Evolutionary conservation across 2,329 filamentous ascomycete genomes (phyloP).

Genomic region (Diaporthe amygdali): DNA sequence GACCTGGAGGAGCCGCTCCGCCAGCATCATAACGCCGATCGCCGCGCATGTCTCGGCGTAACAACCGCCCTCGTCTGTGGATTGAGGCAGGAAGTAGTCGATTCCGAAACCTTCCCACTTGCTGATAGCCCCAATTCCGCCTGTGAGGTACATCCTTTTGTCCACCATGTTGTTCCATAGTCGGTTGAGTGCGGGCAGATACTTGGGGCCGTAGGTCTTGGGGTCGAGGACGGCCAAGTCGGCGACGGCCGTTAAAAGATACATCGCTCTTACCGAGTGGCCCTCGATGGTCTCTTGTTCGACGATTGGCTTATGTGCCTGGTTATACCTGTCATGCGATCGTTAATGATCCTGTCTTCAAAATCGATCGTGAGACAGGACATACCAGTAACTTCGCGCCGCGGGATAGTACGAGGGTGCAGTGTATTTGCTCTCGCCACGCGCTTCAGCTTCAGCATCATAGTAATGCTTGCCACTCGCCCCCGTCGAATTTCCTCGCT

Average conservation of each 20-base stretch:
- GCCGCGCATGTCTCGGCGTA: slow-evolving; percentile 66
- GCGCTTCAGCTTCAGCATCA: slow-evolving; percentile 53
- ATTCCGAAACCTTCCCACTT: slow-evolving; percentile 66
- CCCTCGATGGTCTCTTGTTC: slow-evolving; percentile 61
- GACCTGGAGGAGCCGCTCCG: slow-evolving; percentile 58
- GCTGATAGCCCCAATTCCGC: slow-evolving; percentile 62
- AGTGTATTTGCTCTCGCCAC: slow-evolving; percentile 53
- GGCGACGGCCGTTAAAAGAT: slow-evolving; percentile 62
- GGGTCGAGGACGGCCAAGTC: slow-evolving; percentile 52
- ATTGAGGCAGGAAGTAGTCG: slow-evolving; percentile 63
- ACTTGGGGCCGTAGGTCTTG: slow-evolving; percentile 5
- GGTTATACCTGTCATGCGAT: slow-evolving; percentile 43
- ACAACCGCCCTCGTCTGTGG: slow-evolving; percentile 64
- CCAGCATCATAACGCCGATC: slow-evolving; percentile 65
- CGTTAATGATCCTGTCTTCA: neutral
- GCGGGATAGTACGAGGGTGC: slow-evolving; percentile 52
- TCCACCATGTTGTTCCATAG: slow-evolving; percentile 66
- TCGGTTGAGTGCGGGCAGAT: slow-evolving; percentile 45
- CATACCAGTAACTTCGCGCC: slow-evolving; percentile 44
- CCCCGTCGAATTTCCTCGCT: slow-evolving; percentile 58
- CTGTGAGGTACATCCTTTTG: slow-evolving; percentile 67
- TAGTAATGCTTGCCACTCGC: slow-evolving; percentile 57
- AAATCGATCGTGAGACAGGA: rapidly evolving
- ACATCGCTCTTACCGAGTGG: slow-evolving; percentile 65
- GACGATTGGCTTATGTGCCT: slow-evolving; percentile 59